Percentiles rank a stretch among this genome's conserved stretches.
These are phyloP conservation scores for Aspergillus costaricaensis DNA, from an alignment of 2,329 filamentous ascomycete species.

Conservation along the genomic window DNA sequence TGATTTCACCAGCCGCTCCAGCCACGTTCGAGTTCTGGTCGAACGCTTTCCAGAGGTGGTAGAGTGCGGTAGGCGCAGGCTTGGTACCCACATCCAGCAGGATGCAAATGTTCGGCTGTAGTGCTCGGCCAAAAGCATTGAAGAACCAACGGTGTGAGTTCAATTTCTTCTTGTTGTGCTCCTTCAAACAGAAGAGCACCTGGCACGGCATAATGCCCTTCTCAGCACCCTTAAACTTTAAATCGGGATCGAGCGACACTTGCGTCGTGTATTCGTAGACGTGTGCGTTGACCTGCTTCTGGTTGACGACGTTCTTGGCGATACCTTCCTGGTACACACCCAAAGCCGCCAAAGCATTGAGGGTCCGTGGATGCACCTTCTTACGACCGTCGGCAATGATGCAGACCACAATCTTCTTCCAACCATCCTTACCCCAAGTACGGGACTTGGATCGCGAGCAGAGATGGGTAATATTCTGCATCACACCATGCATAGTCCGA, in stretches of 20 bases:
- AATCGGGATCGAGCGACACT: conserved; percentile 88
- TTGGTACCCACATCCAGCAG: conserved; percentile 94
- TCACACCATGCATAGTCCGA: conserved; percentile 96
- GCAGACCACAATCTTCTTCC: conserved; percentile 99
- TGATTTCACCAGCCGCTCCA: conserved; percentile 95
- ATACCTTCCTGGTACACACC: conserved; percentile 98
- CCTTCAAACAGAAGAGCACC: conserved; percentile 97
- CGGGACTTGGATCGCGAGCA: conserved; percentile 88
- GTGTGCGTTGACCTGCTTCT: conserved; percentile 91
- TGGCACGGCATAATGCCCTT: conserved; percentile 98
- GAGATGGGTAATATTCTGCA: conserved; percentile 97
- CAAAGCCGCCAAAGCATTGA: conserved; percentile 94
- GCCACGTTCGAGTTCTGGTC: conserved; percentile 97
- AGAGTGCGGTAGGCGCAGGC: conserved; percentile 85
- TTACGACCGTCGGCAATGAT: conserved; percentile 93
- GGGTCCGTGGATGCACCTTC: conserved; percentile 87
- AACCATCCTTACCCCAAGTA: conserved; percentile 95
- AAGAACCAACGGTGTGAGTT: conserved; percentile 99
- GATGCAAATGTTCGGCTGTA: conserved; percentile 96
- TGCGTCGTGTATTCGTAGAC: conserved; percentile 99
- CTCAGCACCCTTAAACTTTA: conserved; percentile 98
- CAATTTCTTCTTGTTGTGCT: conserved; percentile 95
- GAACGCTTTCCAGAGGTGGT: conserved; percentile 98
- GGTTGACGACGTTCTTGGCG: conserved; percentile 97
- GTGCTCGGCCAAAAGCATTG: conserved; percentile 89